phyloP scores from a whole-genome alignment of 2,329 filamentous ascomycete genomes.

The Zalaria sp. region DNA sequence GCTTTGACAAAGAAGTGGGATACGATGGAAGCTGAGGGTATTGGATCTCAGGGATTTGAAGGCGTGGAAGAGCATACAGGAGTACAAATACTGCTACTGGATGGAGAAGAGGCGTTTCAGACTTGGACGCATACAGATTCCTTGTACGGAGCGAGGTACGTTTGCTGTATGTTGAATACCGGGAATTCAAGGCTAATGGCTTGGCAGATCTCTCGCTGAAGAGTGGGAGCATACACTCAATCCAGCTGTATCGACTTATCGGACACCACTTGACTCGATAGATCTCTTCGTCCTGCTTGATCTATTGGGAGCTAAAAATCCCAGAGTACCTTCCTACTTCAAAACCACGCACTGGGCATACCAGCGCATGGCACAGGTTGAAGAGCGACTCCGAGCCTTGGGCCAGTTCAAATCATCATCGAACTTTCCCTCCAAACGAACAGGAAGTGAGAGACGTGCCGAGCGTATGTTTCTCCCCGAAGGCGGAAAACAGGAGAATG shows the following conservation, averaged over 20 bases:
- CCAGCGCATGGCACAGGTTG: slow-evolving; percentile 56
- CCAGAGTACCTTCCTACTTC: slow-evolving; percentile 73
- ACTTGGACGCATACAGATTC: slow-evolving; percentile 71
- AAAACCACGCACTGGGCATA: slow-evolving; percentile 91
- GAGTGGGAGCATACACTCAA: slow-evolving; percentile 63
- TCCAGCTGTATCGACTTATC: slow-evolving; percentile 58
- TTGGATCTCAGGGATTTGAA: slow-evolving; percentile 18
- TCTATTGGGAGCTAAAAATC: slow-evolving; percentile 58
- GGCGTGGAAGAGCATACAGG: slow-evolving; percentile 61
- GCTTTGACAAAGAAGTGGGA: slow-evolving; percentile 74
- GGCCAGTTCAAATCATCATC: slow-evolving; percentile 50
- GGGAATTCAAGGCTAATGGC: slow-evolving; percentile 1
- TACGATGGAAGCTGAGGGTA: slow-evolving; percentile 44
- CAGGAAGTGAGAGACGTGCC: slow-evolving; percentile 12
- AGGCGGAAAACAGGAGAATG: slow-evolving; percentile 33
- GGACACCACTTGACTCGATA: slow-evolving; percentile 63
- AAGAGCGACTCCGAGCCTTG: slow-evolving; percentile 57
- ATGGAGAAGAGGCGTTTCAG: slow-evolving; percentile 87
- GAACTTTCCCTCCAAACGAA: slow-evolving; percentile 29
- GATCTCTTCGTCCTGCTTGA: slow-evolving; percentile 85
- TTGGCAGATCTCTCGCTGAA: slow-evolving; percentile 51
- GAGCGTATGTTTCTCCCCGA: slow-evolving; percentile 51
- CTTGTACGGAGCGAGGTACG: slow-evolving; percentile 71
- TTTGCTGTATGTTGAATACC: background rate
- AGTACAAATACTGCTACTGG: slow-evolving; percentile 77